These are phyloP conservation scores for Floccularia luteovirens DNA, from an alignment of 768 basidiomycete genomes.

Conservation along the genomic window DNA sequence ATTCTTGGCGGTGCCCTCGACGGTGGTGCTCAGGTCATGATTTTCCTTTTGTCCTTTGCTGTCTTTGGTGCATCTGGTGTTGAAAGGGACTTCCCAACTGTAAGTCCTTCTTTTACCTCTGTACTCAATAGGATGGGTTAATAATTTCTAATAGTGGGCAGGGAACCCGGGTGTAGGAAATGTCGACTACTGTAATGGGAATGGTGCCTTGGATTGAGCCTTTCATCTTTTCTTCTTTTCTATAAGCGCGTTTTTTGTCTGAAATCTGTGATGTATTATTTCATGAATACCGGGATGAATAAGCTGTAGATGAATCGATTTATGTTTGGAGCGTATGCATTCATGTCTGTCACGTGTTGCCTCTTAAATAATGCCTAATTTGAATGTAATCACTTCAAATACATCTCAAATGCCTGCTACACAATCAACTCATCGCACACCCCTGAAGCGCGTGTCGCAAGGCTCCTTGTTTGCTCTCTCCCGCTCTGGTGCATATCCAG, in stretches of 20 bases:
- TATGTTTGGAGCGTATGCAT: no score
- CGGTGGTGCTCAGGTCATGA: constrained; percentile 60
- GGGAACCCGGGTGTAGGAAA: constrained; percentile 48
- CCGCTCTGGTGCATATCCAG: constrained; percentile 61
- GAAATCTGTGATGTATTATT: no score
- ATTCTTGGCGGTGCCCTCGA: constrained; percentile 60
- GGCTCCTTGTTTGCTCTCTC: constrained; percentile 86
- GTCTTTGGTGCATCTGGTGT: constrained; percentile 53
- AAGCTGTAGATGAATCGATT: no score
- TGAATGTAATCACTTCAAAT: neutral
- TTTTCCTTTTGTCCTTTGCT: constrained; percentile 56
- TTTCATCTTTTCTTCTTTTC: no score
- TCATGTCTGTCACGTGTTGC: no score
- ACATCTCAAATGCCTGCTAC: constrained; percentile 14
- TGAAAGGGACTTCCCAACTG: constrained; percentile 39
- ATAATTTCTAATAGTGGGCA: constrained; percentile 30
- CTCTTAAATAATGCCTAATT: no score
- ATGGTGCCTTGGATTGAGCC: constrained; percentile 37
- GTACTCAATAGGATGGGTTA: neutral
- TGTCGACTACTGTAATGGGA: constrained; percentile 54
- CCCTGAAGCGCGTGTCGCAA: constrained; percentile 84
- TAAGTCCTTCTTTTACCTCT: constrained; percentile 12
- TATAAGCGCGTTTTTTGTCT: no score
- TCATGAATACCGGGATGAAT: no score
- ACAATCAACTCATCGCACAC: constrained; percentile 64